phyloP scores from a whole-genome alignment of 177 flowering plant species.

The Vitis hybrid region DNA sequence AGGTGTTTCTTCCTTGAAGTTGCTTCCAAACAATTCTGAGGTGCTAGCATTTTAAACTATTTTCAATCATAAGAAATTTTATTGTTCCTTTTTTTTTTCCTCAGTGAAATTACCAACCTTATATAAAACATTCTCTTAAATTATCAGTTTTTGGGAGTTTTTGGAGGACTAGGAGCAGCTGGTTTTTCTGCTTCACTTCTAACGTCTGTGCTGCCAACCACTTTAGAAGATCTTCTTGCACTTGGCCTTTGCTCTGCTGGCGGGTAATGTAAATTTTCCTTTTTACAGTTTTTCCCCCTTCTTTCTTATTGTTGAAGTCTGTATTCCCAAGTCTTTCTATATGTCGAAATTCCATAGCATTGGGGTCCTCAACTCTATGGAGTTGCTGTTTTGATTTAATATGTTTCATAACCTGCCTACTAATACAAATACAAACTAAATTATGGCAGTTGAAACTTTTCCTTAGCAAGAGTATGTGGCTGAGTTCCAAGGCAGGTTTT shows the following conservation, averaged over 20 bases:
- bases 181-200: slow-evolving; percentile 93
- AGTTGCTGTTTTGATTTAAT: too few species aligned
- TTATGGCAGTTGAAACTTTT: too few species aligned
- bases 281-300: not conserved
- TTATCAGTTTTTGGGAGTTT: slow-evolving; percentile 68
- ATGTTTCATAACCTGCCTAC: too few species aligned
- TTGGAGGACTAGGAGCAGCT: slow-evolving; percentile 93
- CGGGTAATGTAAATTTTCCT: slow-evolving; percentile 43
- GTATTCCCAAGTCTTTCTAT: not conserved
- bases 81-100: not conserved
- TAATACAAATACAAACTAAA: too few species aligned
- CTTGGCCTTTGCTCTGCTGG: slow-evolving; percentile 95
- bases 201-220: slow-evolving; percentile 84
- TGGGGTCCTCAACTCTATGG: too few species aligned
- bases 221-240: slow-evolving; percentile 95
- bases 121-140: not conserved
- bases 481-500: too few species aligned
- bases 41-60: not conserved
- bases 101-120: not conserved
- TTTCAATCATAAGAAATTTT: not conserved
- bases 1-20: not conserved
- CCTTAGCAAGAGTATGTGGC: too few species aligned
- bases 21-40: not conserved
- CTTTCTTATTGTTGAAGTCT: not conserved
- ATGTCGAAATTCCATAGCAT: too few species aligned